phyloP scores from a whole-genome alignment of 169 alveolate genomes.

The Perkinsus marinus region DNA sequence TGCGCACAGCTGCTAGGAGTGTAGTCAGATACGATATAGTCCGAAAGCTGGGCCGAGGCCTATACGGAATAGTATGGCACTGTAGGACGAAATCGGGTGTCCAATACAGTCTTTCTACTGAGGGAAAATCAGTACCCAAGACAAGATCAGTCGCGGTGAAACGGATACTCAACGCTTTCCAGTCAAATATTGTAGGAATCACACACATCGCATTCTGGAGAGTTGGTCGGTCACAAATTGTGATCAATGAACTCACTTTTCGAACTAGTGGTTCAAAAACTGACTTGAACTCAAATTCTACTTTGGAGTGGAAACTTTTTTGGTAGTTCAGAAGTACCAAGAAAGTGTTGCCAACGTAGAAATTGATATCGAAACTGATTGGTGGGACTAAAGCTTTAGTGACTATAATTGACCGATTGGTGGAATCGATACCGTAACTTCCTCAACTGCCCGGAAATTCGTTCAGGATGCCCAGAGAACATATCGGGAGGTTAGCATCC shows the following conservation, averaged over 20 bases:
- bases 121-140: background rate
- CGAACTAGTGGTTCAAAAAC: too few relatives aligned
- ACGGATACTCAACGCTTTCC: background rate
- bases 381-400: too few relatives aligned
- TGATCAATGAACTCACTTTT: too few relatives aligned
- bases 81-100: background rate
- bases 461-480: background rate
- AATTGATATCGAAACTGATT: too few relatives aligned
- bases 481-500: background rate
- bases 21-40: background rate
- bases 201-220: background rate
- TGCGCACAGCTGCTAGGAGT: background rate
- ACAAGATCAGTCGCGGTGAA: background rate
- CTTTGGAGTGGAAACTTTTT: too few relatives aligned
- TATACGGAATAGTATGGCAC: background rate
- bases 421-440: too few relatives aligned
- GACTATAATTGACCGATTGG: too few relatives aligned
- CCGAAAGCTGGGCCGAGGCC: background rate
- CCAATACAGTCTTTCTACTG: background rate
- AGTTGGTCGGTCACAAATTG: too few relatives aligned
- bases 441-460: background rate
- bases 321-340: too few relatives aligned
- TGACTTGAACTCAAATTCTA: too few relatives aligned
- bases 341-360: too few relatives aligned
- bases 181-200: background rate